These are phyloP conservation scores for Onygenales sp. DNA, from an alignment of 2,329 filamentous ascomycete genomes.

Conservation along the genomic window DNA sequence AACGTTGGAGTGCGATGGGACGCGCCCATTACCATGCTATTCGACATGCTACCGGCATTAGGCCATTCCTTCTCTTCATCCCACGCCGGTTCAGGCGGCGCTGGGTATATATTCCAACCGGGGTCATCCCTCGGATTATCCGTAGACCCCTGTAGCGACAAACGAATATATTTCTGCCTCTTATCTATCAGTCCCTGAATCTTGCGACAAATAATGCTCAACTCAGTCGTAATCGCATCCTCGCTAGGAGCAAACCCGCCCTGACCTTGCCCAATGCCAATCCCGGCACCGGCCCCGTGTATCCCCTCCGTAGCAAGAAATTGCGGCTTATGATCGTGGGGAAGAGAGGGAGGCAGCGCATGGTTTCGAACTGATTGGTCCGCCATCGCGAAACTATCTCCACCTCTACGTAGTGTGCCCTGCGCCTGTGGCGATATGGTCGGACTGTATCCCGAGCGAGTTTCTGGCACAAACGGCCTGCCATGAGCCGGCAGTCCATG, in stretches of 20 bases:
- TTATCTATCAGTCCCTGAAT: constrained; percentile 84
- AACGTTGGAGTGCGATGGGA: constrained; percentile 15
- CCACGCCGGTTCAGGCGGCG: constrained; percentile 88
- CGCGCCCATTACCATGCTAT: constrained; percentile 15
- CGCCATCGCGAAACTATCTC: constrained; percentile 32
- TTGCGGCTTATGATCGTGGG: constrained; percentile 47
- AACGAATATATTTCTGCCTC: constrained; percentile 75
- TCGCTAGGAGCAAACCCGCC: constrained; percentile 63
- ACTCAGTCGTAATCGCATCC: constrained; percentile 70
- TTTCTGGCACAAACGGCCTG: background rate
- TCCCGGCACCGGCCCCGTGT: constrained; percentile 48
- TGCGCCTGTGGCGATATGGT: background rate
- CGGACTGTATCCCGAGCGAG: background rate
- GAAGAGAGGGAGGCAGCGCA: constrained; percentile 40
- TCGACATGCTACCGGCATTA: constrained; percentile 21
- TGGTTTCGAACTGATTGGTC: constrained; percentile 42
- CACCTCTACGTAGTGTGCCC: background rate
- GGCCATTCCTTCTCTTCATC: constrained; percentile 47
- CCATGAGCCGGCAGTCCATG: constrained; percentile 3
- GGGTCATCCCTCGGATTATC: constrained; percentile 84
- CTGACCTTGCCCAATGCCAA: constrained; percentile 51
- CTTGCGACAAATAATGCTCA: constrained; percentile 78
- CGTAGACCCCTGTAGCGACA: constrained; percentile 70
- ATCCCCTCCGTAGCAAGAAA: constrained; percentile 46
- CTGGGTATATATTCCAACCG: constrained; percentile 81